Evolutionary conservation across 2,329 filamentous ascomycete genomes (phyloP), one percentile per base, ranked within the genome.

Genomic region (Stagonosporopsis cucurbitacearum): DNA sequence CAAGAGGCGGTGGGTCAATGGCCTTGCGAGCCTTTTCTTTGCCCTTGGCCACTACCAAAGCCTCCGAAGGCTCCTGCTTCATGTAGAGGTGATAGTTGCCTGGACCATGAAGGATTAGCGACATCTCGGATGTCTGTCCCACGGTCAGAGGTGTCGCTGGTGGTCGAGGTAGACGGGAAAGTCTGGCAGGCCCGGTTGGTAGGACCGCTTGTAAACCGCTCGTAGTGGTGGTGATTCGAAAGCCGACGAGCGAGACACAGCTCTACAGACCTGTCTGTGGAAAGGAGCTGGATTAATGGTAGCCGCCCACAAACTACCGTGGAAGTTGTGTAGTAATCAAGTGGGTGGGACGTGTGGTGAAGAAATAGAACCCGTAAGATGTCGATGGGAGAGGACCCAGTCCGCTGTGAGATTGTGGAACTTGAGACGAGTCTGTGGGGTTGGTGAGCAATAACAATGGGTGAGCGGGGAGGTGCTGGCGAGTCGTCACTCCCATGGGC

Each of bases 21-120:
- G 92, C 91, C 75, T 96, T 96, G 64, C 92, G 88, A 69, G 91
- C 89, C 80, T 92, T 92, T 70, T 92, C 89, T 74, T 92, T 92
- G 63, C 86, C 86, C 62, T 88, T 82, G 37, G 69, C 61, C 39
- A 87, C 84, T 50, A 91, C 86, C 60, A 88, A 83, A 45, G 86
- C 88, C 74, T 86, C 82, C 62, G 82, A 80, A 48, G 89, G 89
- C 69, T 88, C 82, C 76, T 92, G 89, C 63, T 91, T 50, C 3
- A 32, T 2, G 3, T 60, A 50, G 13, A 43, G 11, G 12, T 26
- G 19, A 35, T 51, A 65, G 35, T 15, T 19, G 28, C 35, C 40
- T 6, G 36, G 17, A 20, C 28, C 12, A 8, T 47, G 28, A 7
- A 30, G 22, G 22, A 56, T 19, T 42, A 56, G 53, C 41, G 53